Evolutionary conservation across 2,329 filamentous ascomycete species (phyloP).

Genomic region (Shiraia bambusicola): DNA sequence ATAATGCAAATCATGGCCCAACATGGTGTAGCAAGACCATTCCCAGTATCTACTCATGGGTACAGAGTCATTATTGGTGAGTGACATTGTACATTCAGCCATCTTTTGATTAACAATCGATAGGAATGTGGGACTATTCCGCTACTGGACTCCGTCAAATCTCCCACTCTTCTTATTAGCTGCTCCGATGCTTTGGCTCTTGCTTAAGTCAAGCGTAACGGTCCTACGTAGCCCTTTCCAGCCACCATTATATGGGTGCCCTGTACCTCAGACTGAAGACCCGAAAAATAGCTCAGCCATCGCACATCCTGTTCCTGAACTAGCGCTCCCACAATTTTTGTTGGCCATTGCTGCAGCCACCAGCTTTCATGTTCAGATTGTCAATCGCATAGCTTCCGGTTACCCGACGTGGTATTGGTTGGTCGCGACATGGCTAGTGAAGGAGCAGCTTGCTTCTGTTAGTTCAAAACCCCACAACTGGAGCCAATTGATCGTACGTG

Average conservation of each 20-base stretch:
- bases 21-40: conserved; percentile 74
- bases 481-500: conserved; percentile 24
- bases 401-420: conserved; percentile 90
- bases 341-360: conserved; percentile 72
- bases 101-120: conserved; percentile 7
- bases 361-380: conserved; percentile 90
- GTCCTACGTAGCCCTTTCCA: conserved; percentile 47
- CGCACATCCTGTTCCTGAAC: conserved; percentile 31
- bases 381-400: conserved; percentile 83
- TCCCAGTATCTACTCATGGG: conserved; percentile 89
- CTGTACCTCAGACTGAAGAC: conserved; percentile 15
- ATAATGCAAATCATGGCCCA: conserved; percentile 34
- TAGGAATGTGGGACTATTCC: conserved; percentile 84
- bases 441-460: background rate
- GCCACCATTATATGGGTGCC: conserved; percentile 34
- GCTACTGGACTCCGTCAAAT: conserved; percentile 88
- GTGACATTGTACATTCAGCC: conserved; percentile 27
- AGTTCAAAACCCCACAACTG: background rate
- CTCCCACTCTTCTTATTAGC: conserved; percentile 85
- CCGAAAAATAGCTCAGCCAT: conserved; percentile 7
- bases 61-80: conserved; percentile 89
- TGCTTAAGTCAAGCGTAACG: conserved; percentile 58
- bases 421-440: conserved; percentile 54
- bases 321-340: conserved; percentile 72
- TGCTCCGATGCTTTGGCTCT: conserved; percentile 69